These are phyloP conservation scores for Rubia peregrina DNA, from an alignment of 305 asterid species.

Conservation along the genomic window DNA sequence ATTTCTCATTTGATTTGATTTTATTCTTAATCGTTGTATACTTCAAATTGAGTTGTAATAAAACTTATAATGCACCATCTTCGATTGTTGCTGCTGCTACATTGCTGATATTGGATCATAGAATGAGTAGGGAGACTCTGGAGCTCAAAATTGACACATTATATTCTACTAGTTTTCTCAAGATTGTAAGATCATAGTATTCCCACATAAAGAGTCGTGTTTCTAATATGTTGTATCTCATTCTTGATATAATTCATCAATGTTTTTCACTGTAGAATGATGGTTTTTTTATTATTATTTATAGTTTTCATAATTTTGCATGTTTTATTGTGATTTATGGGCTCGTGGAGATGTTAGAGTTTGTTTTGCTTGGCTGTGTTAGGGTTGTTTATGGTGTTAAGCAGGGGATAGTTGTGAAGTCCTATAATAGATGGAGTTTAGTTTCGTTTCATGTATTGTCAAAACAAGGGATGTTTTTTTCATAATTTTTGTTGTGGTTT, in stretches of 20 bases:
- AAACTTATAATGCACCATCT: slow-evolving; percentile 41
- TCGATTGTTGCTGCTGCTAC: slow-evolving; percentile 66
- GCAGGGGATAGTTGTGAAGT: too few relatives aligned
- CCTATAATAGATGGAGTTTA: too few relatives aligned
- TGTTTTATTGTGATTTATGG: too few relatives aligned
- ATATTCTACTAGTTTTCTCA: slow-evolving; percentile 21
- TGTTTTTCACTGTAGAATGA: slow-evolving; percentile 38
- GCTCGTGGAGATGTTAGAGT: too few relatives aligned
- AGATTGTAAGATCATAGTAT: slow-evolving; percentile 32
- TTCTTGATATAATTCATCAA: not conserved
- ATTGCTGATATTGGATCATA: slow-evolving; percentile 43
- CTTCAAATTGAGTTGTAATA: slow-evolving; percentile 33
- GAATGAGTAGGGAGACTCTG: slow-evolving; percentile 33
- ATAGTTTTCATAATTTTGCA: too few relatives aligned
- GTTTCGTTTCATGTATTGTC: too few relatives aligned
- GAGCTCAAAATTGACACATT: slow-evolving; percentile 28
- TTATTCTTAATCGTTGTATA: slow-evolving; percentile 31
- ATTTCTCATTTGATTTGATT: not conserved
- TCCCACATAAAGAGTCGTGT: not conserved
- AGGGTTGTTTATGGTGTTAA: too few relatives aligned
- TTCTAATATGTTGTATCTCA: not conserved
- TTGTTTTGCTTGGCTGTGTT: too few relatives aligned
- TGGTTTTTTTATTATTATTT: too few relatives aligned
- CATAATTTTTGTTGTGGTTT: too few relatives aligned
- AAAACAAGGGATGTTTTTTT: too few relatives aligned